Percentiles rank a stretch among this genome's conserved stretches.
phyloP scores from a whole-genome alignment of 2,329 filamentous ascomycete genomes.

The Claviceps monticola region DNA sequence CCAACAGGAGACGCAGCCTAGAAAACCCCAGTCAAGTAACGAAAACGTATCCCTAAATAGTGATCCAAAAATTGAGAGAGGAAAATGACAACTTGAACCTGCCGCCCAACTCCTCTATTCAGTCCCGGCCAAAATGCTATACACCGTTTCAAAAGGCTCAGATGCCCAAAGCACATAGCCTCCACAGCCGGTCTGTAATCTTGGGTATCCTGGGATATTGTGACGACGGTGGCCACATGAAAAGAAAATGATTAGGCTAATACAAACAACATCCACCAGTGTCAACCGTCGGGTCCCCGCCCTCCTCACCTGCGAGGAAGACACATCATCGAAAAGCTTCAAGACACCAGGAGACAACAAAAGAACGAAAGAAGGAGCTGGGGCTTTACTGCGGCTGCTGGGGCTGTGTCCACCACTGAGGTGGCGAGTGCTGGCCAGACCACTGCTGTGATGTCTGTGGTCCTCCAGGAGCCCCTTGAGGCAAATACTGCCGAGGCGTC shows the following conservation, averaged over 20 bases:
- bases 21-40: not conserved
- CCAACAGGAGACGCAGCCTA: not conserved
- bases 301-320: not conserved
- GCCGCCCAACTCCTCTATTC: conserved; percentile 26
- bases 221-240: conserved; percentile 14
- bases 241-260: conserved; percentile 10
- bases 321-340: not conserved
- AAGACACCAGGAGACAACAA: not conserved
- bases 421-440: conserved; percentile 48
- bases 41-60: not conserved
- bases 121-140: conserved; percentile 20
- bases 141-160: conserved; percentile 17
- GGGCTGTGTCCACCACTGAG: conserved; percentile 41
- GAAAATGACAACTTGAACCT: conserved; percentile 7
- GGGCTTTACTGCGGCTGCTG: conserved; percentile 28
- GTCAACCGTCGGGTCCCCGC: not conserved
- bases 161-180: conserved; percentile 21
- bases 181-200: conserved; percentile 20
- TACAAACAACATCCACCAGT: not conserved
- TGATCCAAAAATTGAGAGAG: not conserved
- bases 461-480: conserved; percentile 39
- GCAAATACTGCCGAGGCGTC: conserved; percentile 54
- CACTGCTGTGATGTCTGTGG: conserved; percentile 39
- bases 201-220: conserved; percentile 22
- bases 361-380: not conserved